These are phyloP conservation scores for Aspergillus panamensis DNA, from an alignment of 495 filamentous ascomycete genomes.

Conservation along the genomic window DNA sequence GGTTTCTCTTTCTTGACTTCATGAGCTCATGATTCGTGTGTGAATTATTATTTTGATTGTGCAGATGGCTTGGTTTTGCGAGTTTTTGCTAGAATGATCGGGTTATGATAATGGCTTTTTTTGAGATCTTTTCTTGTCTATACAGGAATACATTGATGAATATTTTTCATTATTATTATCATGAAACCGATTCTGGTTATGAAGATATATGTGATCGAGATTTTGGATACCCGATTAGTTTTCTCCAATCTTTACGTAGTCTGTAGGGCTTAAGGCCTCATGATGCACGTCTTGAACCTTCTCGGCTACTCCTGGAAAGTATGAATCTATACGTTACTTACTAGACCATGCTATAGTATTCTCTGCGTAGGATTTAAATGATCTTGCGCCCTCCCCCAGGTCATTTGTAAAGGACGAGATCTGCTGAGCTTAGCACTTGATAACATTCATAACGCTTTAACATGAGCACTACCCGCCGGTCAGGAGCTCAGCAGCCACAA, in stretches of 20 bases:
- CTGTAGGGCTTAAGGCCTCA: neutral
- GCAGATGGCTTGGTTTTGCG: neutral
- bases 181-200: slow-evolving; percentile 16
- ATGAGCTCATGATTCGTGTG: slow-evolving; percentile 12
- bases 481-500: no score
- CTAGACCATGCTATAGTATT: neutral
- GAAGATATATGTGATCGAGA: neutral
- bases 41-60: neutral
- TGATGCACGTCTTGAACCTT: neutral
- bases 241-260: neutral
- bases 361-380: no score
- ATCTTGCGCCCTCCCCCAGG: no score
- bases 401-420: neutral
- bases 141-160: neutral
- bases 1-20: slow-evolving; percentile 6
- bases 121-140: slow-evolving; percentile 12
- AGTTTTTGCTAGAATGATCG: slow-evolving; percentile 9
- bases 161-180: neutral
- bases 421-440: neutral
- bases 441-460: neutral
- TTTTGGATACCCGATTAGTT: neutral
- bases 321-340: no score
- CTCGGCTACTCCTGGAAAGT: neutral
- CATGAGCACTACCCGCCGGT: no score
- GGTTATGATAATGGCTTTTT: slow-evolving; percentile 2